These are phyloP conservation scores for Exserohilum turcica DNA, from an alignment of 2,329 filamentous ascomycete genomes.

Conservation along the genomic window DNA sequence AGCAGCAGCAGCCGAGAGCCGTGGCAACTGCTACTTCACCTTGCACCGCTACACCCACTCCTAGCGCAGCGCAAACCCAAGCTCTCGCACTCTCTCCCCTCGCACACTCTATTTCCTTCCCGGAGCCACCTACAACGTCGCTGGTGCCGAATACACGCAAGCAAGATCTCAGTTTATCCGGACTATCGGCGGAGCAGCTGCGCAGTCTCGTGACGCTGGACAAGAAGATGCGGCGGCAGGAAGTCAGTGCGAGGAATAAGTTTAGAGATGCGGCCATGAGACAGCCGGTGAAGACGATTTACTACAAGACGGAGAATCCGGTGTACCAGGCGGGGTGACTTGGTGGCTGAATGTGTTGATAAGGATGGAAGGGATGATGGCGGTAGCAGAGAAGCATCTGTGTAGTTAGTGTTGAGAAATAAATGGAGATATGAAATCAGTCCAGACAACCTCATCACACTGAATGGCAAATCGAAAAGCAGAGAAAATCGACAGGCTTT, in stretches of 20 bases:
- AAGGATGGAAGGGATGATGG: background rate
- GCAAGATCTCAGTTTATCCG: background rate
- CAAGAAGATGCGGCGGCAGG: conserved; percentile 4
- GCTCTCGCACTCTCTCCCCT: background rate
- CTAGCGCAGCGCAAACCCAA: background rate
- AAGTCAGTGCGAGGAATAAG: background rate
- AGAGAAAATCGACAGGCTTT: too few relatives aligned
- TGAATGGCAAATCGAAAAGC: too few relatives aligned
- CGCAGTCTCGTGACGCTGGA: conserved; percentile 1
- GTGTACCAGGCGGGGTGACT: conserved; percentile 11
- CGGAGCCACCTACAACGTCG: background rate
- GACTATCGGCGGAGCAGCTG: background rate
- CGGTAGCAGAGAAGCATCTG: too few relatives aligned
- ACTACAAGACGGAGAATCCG: conserved; percentile 11
- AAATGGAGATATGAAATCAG: too few relatives aligned
- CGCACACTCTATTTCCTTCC: background rate
- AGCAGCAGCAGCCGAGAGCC: background rate
- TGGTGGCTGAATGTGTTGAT: background rate
- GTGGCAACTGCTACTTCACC: background rate
- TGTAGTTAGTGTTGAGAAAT: too few relatives aligned
- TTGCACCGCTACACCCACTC: background rate
- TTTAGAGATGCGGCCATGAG: background rate
- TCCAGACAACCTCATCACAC: too few relatives aligned
- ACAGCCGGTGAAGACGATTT: conserved; percentile 3
- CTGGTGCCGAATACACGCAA: background rate